These are phyloP conservation scores for Sanghuangporus weigelae DNA, from an alignment of 1,284 basidiomycete genomes.

Conservation along the genomic window DNA sequence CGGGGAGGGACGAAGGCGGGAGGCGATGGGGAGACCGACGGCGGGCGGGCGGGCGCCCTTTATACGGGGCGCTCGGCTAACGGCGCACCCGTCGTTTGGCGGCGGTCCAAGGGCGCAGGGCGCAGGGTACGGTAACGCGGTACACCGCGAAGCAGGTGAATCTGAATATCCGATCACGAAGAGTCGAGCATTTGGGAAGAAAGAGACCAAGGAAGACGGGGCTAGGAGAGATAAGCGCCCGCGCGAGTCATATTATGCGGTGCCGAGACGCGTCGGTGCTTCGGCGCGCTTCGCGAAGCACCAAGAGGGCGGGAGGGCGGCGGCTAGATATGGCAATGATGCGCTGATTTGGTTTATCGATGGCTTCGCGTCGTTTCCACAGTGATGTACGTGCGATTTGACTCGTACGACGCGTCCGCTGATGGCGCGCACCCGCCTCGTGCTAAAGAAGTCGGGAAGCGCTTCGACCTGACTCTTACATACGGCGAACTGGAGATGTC, in stretches of 20 bases:
- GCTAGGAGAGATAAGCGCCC: constrained; percentile 5
- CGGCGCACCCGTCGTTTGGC: neutral
- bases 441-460: neutral
- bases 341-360: neutral
- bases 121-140: neutral
- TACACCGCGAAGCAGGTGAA: neutral
- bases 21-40: neutral
- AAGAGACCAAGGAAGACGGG: neutral
- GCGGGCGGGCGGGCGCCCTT: neutral
- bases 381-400: neutral
- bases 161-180: neutral
- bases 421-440: neutral
- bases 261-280: neutral
- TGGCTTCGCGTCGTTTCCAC: neutral
- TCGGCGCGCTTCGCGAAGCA: neutral
- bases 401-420: neutral
- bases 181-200: neutral
- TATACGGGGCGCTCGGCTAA: neutral
- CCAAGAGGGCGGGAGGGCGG: neutral
- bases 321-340: neutral
- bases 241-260: neutral
- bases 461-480: neutral
- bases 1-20: neutral
- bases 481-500: too few relatives aligned
- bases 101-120: neutral